phyloP scores from a whole-genome alignment of 1,284 basidiomycete genomes.

The Malassezia sympodialis region DNA sequence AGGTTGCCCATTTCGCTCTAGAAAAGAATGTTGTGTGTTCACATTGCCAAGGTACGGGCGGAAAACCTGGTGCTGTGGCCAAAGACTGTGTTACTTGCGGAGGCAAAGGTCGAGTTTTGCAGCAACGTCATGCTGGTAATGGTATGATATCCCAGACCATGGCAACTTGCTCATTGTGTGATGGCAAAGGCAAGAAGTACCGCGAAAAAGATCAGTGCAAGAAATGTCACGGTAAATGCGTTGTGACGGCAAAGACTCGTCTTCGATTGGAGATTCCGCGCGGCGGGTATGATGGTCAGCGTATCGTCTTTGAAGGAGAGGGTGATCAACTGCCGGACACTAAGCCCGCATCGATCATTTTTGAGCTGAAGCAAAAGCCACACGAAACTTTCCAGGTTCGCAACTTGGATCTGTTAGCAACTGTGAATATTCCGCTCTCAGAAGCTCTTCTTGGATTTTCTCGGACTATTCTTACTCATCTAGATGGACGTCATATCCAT shows the following conservation, averaged over 20 bases:
- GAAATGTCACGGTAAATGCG: constrained; percentile 82
- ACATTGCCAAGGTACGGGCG: constrained; percentile 76
- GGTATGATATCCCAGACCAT: constrained; percentile 51
- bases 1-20: constrained; percentile 76
- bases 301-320: constrained; percentile 76
- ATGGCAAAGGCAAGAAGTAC: constrained; percentile 67
- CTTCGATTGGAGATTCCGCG: constrained; percentile 58
- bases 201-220: constrained; percentile 91
- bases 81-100: constrained; percentile 72
- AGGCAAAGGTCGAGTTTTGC: constrained; percentile 66
- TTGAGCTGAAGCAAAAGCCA: constrained; percentile 61
- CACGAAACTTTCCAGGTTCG: constrained; percentile 73
- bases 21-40: constrained; percentile 73
- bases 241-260: constrained; percentile 70
- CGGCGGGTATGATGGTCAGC: constrained; percentile 74
- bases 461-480: constrained; percentile 40
- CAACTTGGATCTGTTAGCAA: constrained; percentile 65
- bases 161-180: constrained; percentile 63
- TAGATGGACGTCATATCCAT: constrained; percentile 39
- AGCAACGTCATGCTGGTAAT: constrained; percentile 48
- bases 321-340: constrained; percentile 56
- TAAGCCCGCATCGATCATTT: constrained; percentile 57
- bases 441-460: constrained; percentile 39
- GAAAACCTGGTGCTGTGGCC: constrained; percentile 65
- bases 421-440: constrained; percentile 50